These are phyloP conservation scores for Biancaea sappan DNA, from an alignment of 306 rosid genomes.

Conservation along the genomic window DNA sequence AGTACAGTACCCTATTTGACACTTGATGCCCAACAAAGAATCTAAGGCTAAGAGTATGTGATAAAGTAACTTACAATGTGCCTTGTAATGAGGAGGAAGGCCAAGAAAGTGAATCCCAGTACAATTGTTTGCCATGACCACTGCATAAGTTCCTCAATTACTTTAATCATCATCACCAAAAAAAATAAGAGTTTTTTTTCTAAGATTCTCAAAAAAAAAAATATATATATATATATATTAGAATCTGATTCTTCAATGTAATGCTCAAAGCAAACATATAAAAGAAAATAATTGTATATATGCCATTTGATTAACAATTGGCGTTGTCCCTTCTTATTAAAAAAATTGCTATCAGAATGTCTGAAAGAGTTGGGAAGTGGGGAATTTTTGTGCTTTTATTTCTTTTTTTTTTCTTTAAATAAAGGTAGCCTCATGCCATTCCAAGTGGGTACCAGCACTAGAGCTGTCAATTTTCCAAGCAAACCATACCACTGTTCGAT, in stretches of 20 bases:
- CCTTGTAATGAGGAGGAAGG: conserved; percentile 68
- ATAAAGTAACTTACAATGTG: conserved; percentile 67
- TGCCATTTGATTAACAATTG: conserved; percentile 32
- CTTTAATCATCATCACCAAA: not conserved
- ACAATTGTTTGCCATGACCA: conserved; percentile 95
- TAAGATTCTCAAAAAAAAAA: not conserved
- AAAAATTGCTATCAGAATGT: conserved; percentile 35
- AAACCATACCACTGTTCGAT: too few species aligned
- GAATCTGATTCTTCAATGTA: conserved; percentile 41
- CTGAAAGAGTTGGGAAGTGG: conserved; percentile 25
- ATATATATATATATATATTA: too few species aligned
- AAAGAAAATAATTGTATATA: too few species aligned
- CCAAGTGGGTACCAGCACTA: too few species aligned
- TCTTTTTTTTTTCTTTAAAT: conserved; percentile 20
- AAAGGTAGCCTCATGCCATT: too few species aligned
- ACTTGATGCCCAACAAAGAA: too few species aligned
- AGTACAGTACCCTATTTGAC: too few species aligned
- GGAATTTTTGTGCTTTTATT: not conserved
- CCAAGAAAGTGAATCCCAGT: conserved; percentile 68
- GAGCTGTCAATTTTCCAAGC: too few species aligned
- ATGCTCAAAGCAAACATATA: conserved; percentile 22
- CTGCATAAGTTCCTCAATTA: conserved; percentile 56
- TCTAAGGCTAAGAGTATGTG: too few species aligned
- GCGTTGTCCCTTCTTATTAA: conserved; percentile 13
- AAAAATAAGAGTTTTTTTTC: not conserved